Conservation (phyloP, 1,284 basidiomycete genomes). For the Rhodofomes roseus region DNA sequence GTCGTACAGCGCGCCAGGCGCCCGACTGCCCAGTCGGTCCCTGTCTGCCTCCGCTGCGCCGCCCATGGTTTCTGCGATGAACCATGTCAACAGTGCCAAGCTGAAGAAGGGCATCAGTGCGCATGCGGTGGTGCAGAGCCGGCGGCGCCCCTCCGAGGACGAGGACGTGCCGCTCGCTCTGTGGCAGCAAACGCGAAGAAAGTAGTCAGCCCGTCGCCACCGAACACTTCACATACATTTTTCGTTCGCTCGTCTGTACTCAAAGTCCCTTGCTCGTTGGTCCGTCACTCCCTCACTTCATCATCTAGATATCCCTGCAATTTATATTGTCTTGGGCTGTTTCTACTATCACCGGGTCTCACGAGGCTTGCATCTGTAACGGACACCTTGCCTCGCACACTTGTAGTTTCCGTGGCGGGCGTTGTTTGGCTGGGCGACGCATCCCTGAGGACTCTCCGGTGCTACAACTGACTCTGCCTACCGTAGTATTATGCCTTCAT, state of each 20-base stretch:
- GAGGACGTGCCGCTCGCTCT: constrained; percentile 75
- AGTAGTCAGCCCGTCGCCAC: constrained; percentile 13
- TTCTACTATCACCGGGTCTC: not conserved
- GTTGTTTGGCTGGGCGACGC: not conserved
- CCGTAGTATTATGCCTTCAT: constrained; percentile 8
- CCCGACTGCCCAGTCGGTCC: constrained; percentile 51
- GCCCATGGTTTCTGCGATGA: constrained; percentile 32
- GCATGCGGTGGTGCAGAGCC: constrained; percentile 47
- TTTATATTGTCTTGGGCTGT: constrained; percentile 14
- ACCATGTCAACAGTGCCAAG: constrained; percentile 43
- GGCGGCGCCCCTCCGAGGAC: constrained; percentile 51
- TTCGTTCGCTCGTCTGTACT: constrained; percentile 2
- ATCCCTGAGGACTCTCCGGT: constrained; percentile 3
- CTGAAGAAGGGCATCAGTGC: constrained; percentile 62
- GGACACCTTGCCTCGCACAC: constrained; percentile 5
- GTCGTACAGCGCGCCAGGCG: constrained; percentile 14
- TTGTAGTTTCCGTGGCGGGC: not conserved
- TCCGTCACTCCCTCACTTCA: constrained; percentile 7
- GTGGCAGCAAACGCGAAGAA: constrained; percentile 65
- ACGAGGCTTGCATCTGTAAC: constrained; percentile 1
- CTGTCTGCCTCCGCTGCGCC: constrained; percentile 58
- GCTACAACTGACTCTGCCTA: constrained; percentile 4
- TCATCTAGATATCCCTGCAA: constrained; percentile 18
- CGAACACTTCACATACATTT: not conserved
- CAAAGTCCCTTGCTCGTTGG: not conserved